Base-by-base conservation (phyloP, 768 basidiomycete species). In the Leccinum disarticulatum region DNA sequence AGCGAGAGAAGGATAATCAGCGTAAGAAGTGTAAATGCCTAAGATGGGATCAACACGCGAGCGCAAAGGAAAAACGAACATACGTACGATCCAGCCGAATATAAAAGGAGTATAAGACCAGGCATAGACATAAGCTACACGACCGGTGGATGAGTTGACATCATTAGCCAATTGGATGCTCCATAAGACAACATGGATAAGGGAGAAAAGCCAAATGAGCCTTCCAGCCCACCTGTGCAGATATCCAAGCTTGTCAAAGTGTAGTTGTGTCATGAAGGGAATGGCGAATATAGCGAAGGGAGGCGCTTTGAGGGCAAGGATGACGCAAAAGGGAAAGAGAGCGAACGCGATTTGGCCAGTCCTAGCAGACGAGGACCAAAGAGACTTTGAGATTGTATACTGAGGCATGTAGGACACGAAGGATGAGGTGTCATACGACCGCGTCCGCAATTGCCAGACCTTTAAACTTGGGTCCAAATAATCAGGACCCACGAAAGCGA, bases 241-340 rank as follows among this genome's bases (percentile, higher is more conserved):
- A 73, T 84, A 79, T 5, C 84, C 80, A 10, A 91, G 81, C 68
- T 90, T 90, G 77, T 93, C 90, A 66, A 87, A 88, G 65, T 84
- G 81, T n/a, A 90, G 64, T 56, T 88, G 84, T 43, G 81, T 80
- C 58, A 84, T 76, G 62, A 81, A 82, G 0, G 85, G 80, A 55
- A 86, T 72, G 52, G 91, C 83, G 64, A 91, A 83, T 52, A 91
- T 66, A 57, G 90, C 89, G 65, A 90, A 87, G 0, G 90, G 88
- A 11, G 85, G 81, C 31, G 80, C 80, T 69, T 86, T 93, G 70
- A 93, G 79, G 9, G 86, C 88, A 61, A 90, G 80, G 14, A 89
- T 77, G 59, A 91, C 76, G 56, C 83, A 86, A 8, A 92, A 78
- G 0, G 90, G 91, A 51, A 90, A 76, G 30, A 91, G 78, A 2